phyloP scores from a whole-genome alignment of 2,329 filamentous ascomycete genomes.

The Pseudocercospora musae region DNA sequence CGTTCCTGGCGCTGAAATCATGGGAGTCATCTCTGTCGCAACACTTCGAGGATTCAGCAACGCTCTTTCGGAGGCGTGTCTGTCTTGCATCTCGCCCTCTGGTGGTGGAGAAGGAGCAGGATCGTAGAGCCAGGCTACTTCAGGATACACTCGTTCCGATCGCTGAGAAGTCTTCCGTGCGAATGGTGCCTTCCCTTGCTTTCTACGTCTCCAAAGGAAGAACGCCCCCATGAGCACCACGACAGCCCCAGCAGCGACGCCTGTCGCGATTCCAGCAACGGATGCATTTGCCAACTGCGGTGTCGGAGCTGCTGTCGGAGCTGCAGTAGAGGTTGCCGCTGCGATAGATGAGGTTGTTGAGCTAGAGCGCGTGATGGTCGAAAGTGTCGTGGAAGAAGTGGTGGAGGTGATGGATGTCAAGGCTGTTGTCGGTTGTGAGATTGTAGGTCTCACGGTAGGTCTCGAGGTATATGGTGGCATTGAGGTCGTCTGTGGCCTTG shows the following conservation, averaged over 20 bases:
- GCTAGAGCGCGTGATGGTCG: conserved; percentile 7
- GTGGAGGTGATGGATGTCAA: background rate
- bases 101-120: conserved; percentile 21
- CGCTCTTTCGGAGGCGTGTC: conserved; percentile 5
- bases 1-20: background rate
- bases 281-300: conserved; percentile 9
- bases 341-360: background rate
- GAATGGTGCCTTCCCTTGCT: conserved; percentile 19
- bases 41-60: conserved; percentile 7
- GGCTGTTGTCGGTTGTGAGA: background rate
- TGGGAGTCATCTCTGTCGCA: conserved; percentile 5
- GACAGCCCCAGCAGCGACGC: conserved; percentile 21
- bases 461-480: background rate
- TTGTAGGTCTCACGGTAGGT: background rate
- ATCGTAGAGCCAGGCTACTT: conserved; percentile 28
- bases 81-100: background rate
- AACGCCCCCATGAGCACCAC: conserved; percentile 17
- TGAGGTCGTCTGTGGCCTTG: background rate
- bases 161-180: conserved; percentile 10
- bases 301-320: background rate
- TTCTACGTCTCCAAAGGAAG: conserved; percentile 16
- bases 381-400: background rate
- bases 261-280: conserved; percentile 23
- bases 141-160: conserved; percentile 19
- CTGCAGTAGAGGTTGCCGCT: conserved; percentile 6